Percentiles rank a stretch among this genome's conserved stretches.
phyloP scores from a whole-genome alignment of 257 asterid genomes.

The Salvia splendens region DNA sequence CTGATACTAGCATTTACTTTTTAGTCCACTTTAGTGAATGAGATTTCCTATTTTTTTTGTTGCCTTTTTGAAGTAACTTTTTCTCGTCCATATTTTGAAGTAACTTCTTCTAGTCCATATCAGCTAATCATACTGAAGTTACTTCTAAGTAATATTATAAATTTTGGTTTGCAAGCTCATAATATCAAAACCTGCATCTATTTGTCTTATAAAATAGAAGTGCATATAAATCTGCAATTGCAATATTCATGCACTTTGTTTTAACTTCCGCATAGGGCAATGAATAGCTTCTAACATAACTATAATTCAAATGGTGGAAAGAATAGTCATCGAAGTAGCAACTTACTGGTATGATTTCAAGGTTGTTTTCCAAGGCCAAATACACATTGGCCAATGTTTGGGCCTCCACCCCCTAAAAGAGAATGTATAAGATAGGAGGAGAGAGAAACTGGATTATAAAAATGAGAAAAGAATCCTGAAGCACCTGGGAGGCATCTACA shows the following conservation, averaged over 20 bases:
- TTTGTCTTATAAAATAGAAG: not conserved
- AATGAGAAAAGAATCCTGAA: conserved; percentile 21
- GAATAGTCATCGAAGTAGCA: conserved; percentile 18
- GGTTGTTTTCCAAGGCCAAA: conserved; percentile 97
- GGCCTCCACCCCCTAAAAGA: conserved; percentile 95
- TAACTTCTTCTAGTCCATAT: not conserved
- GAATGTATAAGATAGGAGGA: conserved; percentile 17
- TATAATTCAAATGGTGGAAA: conserved; percentile 1
- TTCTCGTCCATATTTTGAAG: not conserved
- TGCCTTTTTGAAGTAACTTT: not conserved
- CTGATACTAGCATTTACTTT: conserved; percentile 5
- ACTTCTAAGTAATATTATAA: not conserved
- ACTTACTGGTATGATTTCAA: conserved; percentile 95
- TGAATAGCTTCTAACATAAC: conserved; percentile 15
- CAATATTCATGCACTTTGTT: conserved; percentile 12
- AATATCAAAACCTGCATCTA: conserved; percentile 10
- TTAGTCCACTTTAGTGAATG: not conserved
- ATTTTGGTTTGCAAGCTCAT: not conserved
- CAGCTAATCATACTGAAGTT: conserved; percentile 12
- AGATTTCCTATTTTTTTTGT: not conserved
- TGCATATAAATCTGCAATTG: conserved; percentile 12
- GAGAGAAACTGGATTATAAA: not conserved
- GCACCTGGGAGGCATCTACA: conserved; percentile 99
- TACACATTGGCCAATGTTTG: conserved; percentile 98
- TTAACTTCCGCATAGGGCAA: conserved; percentile 8